Conservation (phyloP, 352 stramenopile genomes). For the Elongisporangium anandrum region DNA sequence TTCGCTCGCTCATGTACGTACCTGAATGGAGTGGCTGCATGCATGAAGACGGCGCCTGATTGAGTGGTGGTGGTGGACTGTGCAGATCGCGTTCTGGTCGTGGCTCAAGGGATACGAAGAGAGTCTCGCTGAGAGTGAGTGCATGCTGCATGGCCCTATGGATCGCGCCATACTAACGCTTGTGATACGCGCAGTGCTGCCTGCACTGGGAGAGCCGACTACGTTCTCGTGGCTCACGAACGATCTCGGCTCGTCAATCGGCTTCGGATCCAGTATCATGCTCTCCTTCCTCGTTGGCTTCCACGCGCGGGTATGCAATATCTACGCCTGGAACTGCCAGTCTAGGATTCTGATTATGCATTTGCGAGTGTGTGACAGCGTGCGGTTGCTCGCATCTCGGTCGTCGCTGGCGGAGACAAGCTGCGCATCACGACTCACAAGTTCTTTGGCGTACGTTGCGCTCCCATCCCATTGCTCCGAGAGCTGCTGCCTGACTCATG, state of each 20-base stretch:
- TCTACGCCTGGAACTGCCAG: background rate
- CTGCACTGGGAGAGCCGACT: conserved; percentile 58
- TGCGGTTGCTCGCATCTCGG: conserved; percentile 71
- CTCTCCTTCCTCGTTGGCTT: conserved; percentile 79
- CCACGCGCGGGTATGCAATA: conserved; percentile 49
- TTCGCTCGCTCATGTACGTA: conserved; percentile 65
- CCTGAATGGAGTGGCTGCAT: background rate
- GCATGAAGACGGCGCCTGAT: background rate
- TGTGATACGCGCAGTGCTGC: conserved; percentile 38
- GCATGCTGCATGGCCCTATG: background rate
- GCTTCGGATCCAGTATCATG: conserved; percentile 80
- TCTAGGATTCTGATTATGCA: background rate
- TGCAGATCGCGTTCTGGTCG: conserved; percentile 84
- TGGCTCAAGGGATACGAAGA: conserved; percentile 88
- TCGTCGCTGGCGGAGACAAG: conserved; percentile 73
- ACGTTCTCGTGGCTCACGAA: conserved; percentile 80
- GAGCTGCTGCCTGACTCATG: background rate
- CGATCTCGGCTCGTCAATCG: conserved; percentile 71
- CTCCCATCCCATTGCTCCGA: background rate
- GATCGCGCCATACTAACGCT: background rate
- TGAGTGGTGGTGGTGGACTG: background rate
- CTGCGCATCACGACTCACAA: conserved; percentile 85
- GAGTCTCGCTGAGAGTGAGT: conserved; percentile 75
- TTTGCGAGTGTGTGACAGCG: conserved; percentile 29
- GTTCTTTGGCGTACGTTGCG: conserved; percentile 70